A percentile compares a stretch with the other conserved stretches of the same genome.
Evolutionary conservation across 2,329 filamentous ascomycete species (phyloP).

Genomic region (Trichoderma citrinoviride): DNA sequence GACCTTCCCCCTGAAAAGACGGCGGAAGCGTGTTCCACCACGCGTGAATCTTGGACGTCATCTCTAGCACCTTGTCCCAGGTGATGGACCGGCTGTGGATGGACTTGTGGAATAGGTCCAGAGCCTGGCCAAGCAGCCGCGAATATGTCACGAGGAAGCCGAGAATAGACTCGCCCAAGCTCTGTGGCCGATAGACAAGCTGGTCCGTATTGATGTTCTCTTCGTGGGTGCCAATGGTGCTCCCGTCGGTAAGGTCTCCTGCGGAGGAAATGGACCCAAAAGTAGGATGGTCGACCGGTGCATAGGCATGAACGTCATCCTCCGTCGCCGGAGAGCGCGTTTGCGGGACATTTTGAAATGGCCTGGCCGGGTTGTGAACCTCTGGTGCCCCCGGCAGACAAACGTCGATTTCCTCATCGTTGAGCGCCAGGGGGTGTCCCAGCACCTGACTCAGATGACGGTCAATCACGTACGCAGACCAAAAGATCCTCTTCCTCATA

Average conservation of each 20-base stretch:
- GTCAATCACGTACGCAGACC: conserved; percentile 19
- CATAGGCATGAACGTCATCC: conserved; percentile 1
- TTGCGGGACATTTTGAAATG: not conserved
- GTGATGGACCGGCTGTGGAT: conserved; percentile 19
- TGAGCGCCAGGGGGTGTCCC: conserved; percentile 12
- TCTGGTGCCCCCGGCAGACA: conserved; percentile 11
- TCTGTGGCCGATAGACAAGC: conserved; percentile 8
- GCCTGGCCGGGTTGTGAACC: conserved; percentile 4
- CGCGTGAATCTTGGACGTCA: conserved; percentile 17
- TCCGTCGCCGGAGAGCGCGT: not conserved
- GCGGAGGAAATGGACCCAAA: conserved; percentile 11
- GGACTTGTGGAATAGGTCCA: conserved; percentile 17
- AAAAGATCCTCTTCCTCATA: conserved; percentile 17
- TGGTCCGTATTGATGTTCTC: conserved; percentile 5
- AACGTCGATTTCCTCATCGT: conserved; percentile 13
- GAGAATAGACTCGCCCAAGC: conserved; percentile 12
- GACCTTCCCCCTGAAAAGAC: conserved; percentile 2
- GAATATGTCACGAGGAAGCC: conserved; percentile 14
- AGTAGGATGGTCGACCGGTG: conserved; percentile 11
- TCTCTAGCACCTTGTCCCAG: conserved; percentile 17
- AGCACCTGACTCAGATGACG: conserved; percentile 13
- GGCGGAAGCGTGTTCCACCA: conserved; percentile 19
- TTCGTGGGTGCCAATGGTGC: conserved; percentile 8
- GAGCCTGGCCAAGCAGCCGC: conserved; percentile 15
- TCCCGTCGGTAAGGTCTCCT: conserved; percentile 11